Base-by-base conservation (phyloP, 2,329 filamentous ascomycete genomes). In the Fusarium sp. region DNA sequence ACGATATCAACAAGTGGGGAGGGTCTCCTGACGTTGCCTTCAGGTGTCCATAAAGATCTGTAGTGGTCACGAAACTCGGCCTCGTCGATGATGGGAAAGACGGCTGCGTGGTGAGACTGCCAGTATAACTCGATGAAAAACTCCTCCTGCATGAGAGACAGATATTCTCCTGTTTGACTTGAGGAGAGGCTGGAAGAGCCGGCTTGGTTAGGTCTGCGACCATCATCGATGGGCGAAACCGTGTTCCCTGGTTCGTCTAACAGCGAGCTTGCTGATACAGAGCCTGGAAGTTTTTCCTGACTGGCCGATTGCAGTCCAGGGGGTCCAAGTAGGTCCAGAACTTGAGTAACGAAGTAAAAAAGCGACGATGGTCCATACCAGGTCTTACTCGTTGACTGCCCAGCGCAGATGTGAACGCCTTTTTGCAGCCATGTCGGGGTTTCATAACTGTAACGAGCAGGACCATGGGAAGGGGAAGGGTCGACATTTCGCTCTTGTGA, bases 291-390 rank as follows among this genome's bases (percentile, higher is more conserved):
- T 33, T 55, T 35, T 2, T 55, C 51, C 20, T 35, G 51, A 14
- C 7, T 29, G n/a, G 51, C 20, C 20, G 27, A 33, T 16, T 55
- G 51, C 5, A 24, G 27, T 8, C 29, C 12, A 33, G 29, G 29
- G 5, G 29, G 29, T 11, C 29, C 29, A 9, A 55, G 29, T 4
- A 55, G 31, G 27, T n/a, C 51, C 5, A 33, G 31, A 12, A 55
- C 35, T 14, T 53, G 63, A 3, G 35, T 29, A 16, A 63, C 51
- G 36, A 69, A 69, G 51, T 59, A 66, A 22, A 58, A 69, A 14
- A 69, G 46, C 8, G 67, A 69, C 22, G 62, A 69, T 12, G 57
- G 55, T 9, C 67, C 67, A 27, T 66, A 69, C 67, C 67, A 69
- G 3, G 63, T 63, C 29, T 66, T 36, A 20, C 62, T 66, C 36